A percentile compares a stretch with the other conserved stretches of the same genome.
Conservation (phyloP, 345 rosid species). For the Toxicodendron radicans region DNA sequence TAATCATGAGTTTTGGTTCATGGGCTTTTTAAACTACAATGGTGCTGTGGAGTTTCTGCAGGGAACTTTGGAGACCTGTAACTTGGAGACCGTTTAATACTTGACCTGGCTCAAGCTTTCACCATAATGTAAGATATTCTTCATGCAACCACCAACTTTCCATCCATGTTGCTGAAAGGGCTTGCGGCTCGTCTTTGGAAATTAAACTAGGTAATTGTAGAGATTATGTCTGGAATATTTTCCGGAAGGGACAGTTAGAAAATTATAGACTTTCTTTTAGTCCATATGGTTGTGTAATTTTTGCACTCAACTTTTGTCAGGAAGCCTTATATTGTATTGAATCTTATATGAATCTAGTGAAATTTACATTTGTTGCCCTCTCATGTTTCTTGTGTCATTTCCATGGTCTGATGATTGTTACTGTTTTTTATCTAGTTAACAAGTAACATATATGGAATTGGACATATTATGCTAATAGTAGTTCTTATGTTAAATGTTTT, state of each 20-base stretch:
- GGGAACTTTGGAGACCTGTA: slow-evolving; percentile 36
- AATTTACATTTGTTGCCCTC: not conserved
- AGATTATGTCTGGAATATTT: slow-evolving; percentile 16
- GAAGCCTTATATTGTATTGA: slow-evolving; percentile 13
- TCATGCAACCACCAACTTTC: slow-evolving; percentile 11
- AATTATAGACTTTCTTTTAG: not conserved
- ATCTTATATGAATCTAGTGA: slow-evolving; percentile 4
- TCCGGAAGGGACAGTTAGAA: slow-evolving; percentile 13
- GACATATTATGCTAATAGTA: not conserved
- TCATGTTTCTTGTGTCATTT: not conserved
- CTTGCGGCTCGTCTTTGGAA: slow-evolving; percentile 6
- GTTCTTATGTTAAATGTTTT: not conserved
- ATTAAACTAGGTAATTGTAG: slow-evolving; percentile 26
- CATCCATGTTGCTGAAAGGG: slow-evolving; percentile 4
- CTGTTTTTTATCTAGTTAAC: not conserved
- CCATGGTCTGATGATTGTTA: not conserved
- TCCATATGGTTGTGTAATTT: slow-evolving; percentile 21
- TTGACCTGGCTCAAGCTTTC: slow-evolving; percentile 8
- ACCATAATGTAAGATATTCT: not conserved
- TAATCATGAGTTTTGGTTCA: slow-evolving; percentile 68
- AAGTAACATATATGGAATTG: not conserved
- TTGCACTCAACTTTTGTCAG: slow-evolving; percentile 18
- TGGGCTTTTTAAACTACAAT: slow-evolving; percentile 59
- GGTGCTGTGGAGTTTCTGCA: slow-evolving; percentile 47
- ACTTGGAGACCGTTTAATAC: slow-evolving; percentile 38